Conservation (phyloP, 352 stramenopile genomes). For the Globisporangium barbulae region DNA sequence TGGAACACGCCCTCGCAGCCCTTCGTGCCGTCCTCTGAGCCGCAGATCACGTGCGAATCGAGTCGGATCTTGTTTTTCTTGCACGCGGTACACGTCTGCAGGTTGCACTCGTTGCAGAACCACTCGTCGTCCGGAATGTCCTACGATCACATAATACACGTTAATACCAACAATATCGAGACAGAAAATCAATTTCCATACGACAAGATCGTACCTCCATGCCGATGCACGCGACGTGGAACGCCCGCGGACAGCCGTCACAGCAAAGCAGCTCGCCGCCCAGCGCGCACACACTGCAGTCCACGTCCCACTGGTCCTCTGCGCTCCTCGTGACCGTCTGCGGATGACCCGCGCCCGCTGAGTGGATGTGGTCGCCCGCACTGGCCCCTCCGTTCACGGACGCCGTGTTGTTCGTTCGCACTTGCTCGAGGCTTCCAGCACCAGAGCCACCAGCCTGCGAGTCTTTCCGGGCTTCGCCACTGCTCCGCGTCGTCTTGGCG, state of each 20-base stretch:
- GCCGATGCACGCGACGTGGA: slow-evolving; percentile 87
- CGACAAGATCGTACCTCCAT: slow-evolving; percentile 31
- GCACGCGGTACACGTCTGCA: slow-evolving; percentile 75
- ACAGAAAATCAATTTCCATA: background rate
- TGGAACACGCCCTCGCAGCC: slow-evolving; percentile 88
- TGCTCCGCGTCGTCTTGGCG: slow-evolving; percentile 11
- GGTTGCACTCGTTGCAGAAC: slow-evolving; percentile 88
- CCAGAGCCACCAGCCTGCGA: background rate
- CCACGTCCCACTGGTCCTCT: slow-evolving; percentile 84
- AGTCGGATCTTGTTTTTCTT: slow-evolving; percentile 88
- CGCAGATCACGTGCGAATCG: slow-evolving; percentile 89
- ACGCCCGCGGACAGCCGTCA: slow-evolving; percentile 89
- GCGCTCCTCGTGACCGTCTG: slow-evolving; percentile 32
- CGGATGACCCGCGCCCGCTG: background rate
- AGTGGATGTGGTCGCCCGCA: slow-evolving; percentile 12
- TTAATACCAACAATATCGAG: background rate
- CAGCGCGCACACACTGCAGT: slow-evolving; percentile 85
- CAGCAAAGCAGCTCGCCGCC: slow-evolving; percentile 89
- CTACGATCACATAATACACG: slow-evolving; percentile 11
- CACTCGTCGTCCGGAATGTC: slow-evolving; percentile 73
- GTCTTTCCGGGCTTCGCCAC: background rate
- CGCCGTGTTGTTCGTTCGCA: background rate
- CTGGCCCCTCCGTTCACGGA: background rate
- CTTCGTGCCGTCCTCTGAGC: slow-evolving; percentile 82
- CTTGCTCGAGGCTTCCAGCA: slow-evolving; percentile 3